Base-by-base conservation (phyloP, 2,329 filamentous ascomycete genomes). In the Fusarium sororula region DNA sequence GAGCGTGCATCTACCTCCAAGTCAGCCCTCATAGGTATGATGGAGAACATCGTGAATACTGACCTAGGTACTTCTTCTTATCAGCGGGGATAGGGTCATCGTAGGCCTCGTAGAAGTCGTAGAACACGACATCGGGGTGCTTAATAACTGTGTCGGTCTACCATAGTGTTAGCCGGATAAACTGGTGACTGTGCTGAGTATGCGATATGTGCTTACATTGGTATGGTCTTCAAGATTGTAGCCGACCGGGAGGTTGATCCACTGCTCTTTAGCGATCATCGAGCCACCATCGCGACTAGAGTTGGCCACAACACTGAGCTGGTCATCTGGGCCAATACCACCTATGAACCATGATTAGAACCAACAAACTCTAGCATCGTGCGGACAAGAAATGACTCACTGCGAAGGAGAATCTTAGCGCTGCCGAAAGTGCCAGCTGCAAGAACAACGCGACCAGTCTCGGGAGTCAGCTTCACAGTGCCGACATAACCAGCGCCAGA, bases 171-270 rank as follows among this genome's bases (percentile, higher is more conserved):
- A 66, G 63, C 4, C 11, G 1, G 5, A n/a, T 6, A 26, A 10
- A 37, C 15, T 11, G 3, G n/a, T 14, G 13, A 14, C 32, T 32
- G 13, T 14, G 32, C 32, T 32, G 32, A 32, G 13, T 14, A 32
- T 14, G 6, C 2, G 13, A 4, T n/a, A 11, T 55, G n/a, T 5
- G 26, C 63, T 48, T 65, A 64, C 63, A 9, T 66, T 66, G 13
- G 63, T 66, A n/a, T 66, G 63, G 8, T 66, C 63, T 17, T 66
- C 63, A 3, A 66, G 63, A 30, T 66, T 66, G 41, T 66, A 41
- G 7, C 63, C 63, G 20, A 66, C 63, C n/a, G 63, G 63, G 13
- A 66, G 63, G 13, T 64, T 41, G 15, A 66, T 64, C 63, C 63
- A 66, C 28, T 66, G 48, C 3, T 66, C 59, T 15, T 66, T 66